Percentiles rank a stretch among this genome's conserved stretches.
Evolutionary conservation across 73 alveolate genomes (phyloP).

Genomic region (Uronychia setigera): DNA sequence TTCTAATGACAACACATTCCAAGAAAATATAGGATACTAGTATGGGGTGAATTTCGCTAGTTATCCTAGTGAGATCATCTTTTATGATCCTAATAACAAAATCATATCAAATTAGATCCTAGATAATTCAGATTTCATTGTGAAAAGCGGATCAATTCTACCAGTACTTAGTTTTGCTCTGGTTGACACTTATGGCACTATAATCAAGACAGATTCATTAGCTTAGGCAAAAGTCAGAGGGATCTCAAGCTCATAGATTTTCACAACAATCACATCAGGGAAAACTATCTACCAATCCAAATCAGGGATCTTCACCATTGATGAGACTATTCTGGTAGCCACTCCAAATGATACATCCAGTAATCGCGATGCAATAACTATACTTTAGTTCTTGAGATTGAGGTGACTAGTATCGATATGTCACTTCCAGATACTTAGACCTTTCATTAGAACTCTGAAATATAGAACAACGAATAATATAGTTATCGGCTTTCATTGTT

Average conservation of each 20-base stretch:
- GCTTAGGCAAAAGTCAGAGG: not conserved
- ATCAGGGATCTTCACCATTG: not conserved
- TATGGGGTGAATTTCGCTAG: not conserved
- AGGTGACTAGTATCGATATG: not conserved
- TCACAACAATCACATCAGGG: not conserved
- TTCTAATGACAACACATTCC: too few species aligned
- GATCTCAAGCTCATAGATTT: too few species aligned
- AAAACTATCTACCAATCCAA: not conserved
- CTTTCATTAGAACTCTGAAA: too few species aligned
- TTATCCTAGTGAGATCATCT: not conserved
- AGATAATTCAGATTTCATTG: not conserved
- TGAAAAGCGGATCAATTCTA: not conserved
- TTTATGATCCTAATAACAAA: not conserved
- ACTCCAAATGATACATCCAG: not conserved
- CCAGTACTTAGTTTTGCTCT: not conserved
- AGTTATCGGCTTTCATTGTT: too few species aligned
- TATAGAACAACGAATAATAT: too few species aligned
- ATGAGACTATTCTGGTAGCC: not conserved
- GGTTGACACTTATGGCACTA: not conserved
- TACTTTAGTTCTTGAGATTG: too few species aligned
- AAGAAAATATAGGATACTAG: not conserved
- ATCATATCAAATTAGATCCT: not conserved
- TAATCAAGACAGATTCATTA: not conserved
- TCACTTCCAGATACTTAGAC: not conserved
- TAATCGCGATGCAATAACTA: too few species aligned